Conservation (phyloP, 2,329 filamentous ascomycete genomes). For the Ambrosiella cleistominuta region DNA sequence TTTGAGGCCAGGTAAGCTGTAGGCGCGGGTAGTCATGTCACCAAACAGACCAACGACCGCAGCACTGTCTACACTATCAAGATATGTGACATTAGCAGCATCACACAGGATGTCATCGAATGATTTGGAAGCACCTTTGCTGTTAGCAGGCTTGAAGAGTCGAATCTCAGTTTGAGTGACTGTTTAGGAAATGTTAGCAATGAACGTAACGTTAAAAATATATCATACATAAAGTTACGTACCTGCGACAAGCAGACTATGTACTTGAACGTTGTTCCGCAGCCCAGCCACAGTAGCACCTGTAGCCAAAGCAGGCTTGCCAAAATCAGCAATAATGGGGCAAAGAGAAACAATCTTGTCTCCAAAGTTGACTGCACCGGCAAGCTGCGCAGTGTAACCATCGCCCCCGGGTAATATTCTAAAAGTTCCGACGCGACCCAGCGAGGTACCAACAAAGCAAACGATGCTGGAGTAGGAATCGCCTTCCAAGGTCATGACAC, state of each 20-base stretch:
- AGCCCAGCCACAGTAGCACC: constrained; percentile 60
- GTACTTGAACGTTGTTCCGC: constrained; percentile 53
- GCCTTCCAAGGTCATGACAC: constrained; percentile 81
- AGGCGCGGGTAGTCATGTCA: constrained; percentile 63
- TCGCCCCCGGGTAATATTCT: constrained; percentile 66
- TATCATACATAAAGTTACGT: constrained; percentile 18
- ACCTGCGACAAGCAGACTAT: constrained; percentile 66
- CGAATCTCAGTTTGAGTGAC: constrained; percentile 55
- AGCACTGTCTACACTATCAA: constrained; percentile 50
- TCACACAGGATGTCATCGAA: constrained; percentile 77
- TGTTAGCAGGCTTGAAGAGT: constrained; percentile 67
- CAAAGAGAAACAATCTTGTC: constrained; percentile 57
- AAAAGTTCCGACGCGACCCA: constrained; percentile 72
- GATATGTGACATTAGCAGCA: constrained; percentile 57
- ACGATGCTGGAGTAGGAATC: constrained; percentile 90
- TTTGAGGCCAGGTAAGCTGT: constrained; percentile 71
- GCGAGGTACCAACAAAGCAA: constrained; percentile 76
- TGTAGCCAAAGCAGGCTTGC: constrained; percentile 57
- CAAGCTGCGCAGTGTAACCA: constrained; percentile 54
- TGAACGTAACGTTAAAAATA: not conserved
- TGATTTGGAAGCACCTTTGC: constrained; percentile 80
- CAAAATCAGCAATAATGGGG: constrained; percentile 64
- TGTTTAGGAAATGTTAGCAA: constrained; percentile 20
- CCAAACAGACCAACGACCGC: constrained; percentile 74
- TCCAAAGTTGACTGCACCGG: constrained; percentile 48